Percentiles rank a stretch among this genome's conserved stretches.
These are phyloP conservation scores for Hypoxylon sp. DNA, from an alignment of 2,329 filamentous ascomycete species.

Conservation along the genomic window DNA sequence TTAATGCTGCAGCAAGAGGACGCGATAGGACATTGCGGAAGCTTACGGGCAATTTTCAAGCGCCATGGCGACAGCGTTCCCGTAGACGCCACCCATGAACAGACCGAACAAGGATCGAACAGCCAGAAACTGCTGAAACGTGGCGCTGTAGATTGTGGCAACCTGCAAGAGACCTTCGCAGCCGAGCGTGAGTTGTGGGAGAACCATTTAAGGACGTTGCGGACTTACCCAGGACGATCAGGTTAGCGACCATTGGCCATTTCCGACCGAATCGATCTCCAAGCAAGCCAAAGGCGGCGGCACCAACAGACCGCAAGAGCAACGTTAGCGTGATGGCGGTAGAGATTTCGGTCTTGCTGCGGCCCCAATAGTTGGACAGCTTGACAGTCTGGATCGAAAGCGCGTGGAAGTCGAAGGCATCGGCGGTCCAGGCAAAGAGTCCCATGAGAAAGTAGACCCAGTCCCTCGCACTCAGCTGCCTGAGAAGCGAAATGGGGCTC, in stretches of 20 bases:
- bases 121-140: conserved; percentile 77
- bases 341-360: conserved; percentile 69
- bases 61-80: conserved; percentile 80
- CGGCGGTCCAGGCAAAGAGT: conserved; percentile 78
- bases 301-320: conserved; percentile 77
- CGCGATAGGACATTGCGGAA: neutral
- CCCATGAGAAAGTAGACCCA: conserved; percentile 82
- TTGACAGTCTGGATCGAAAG: conserved; percentile 80
- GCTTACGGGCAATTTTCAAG: conserved; percentile 74
- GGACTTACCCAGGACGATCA: conserved; percentile 69
- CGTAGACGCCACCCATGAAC: conserved; percentile 84
- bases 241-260: conserved; percentile 84
- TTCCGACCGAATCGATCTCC: conserved; percentile 83
- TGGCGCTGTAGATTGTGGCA: conserved; percentile 77
- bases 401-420: conserved; percentile 85
- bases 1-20: conserved; percentile 7
- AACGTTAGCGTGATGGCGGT: conserved; percentile 80
- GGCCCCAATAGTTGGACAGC: conserved; percentile 64
- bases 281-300: conserved; percentile 77
- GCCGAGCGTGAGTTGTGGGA: neutral
- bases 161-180: conserved; percentile 67
- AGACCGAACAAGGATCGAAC: conserved; percentile 77
- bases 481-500: conserved; percentile 75
- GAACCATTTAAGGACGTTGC: conserved; percentile 52
- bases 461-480: conserved; percentile 67